Conservation (phyloP, 2,329 filamentous ascomycete genomes). For the Lanzia echinophila region DNA sequence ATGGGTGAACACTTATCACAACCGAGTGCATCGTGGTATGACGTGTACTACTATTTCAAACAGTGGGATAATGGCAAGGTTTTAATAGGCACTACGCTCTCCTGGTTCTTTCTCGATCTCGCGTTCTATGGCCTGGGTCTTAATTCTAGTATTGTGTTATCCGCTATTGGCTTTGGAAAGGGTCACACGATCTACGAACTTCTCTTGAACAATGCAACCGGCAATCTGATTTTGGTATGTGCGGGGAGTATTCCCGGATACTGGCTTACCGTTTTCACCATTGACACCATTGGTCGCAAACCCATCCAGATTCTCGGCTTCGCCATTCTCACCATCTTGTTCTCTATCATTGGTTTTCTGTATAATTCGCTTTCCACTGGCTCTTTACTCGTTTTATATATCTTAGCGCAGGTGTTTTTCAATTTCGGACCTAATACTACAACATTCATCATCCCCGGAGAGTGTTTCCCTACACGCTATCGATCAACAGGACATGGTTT, state of each 20-base stretch:
- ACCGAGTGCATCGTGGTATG: constrained; percentile 63
- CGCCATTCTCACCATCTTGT: constrained; percentile 52
- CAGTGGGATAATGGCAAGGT: constrained; percentile 65
- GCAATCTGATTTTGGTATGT: constrained; percentile 70
- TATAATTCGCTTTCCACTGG: constrained; percentile 43
- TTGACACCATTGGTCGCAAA: constrained; percentile 72
- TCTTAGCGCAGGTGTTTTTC: constrained; percentile 60
- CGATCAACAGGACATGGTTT: constrained; percentile 57
- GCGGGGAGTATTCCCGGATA: constrained; percentile 76
- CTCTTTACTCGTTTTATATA: constrained; percentile 53
- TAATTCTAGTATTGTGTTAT: constrained; percentile 68
- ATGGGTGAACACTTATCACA: constrained; percentile 49
- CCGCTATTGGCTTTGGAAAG: constrained; percentile 63
- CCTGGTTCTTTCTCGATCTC: constrained; percentile 74
- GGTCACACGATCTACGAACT: constrained; percentile 59
- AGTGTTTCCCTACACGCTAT: constrained; percentile 59
- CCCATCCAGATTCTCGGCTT: constrained; percentile 64
- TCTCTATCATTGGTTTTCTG: constrained; percentile 55
- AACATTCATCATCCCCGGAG: constrained; percentile 58
- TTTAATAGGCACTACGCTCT: constrained; percentile 68
- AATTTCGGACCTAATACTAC: constrained; percentile 61
- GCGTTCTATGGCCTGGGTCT: constrained; percentile 66
- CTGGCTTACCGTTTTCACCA: constrained; percentile 66
- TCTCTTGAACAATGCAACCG: constrained; percentile 66
- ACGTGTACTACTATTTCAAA: constrained; percentile 61